Conservation (phyloP, 495 filamentous ascomycete species). For the Talaromyces liani region DNA sequence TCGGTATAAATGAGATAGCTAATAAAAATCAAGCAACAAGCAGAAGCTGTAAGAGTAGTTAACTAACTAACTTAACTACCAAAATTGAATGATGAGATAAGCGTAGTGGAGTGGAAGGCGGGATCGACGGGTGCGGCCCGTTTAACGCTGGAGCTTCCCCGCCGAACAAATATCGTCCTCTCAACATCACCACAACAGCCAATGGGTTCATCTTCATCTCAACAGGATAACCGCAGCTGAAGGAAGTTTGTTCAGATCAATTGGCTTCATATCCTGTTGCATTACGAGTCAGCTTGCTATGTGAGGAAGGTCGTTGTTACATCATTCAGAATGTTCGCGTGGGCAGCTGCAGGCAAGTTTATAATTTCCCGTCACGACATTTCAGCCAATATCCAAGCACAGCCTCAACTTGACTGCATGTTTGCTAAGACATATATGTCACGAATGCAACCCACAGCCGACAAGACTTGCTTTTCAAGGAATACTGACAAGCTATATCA, state of each 20-base stretch:
- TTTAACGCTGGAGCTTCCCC: background rate
- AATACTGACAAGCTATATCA: slow-evolving; percentile 9
- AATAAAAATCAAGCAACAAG: too few relatives aligned
- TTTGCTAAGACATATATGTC: background rate
- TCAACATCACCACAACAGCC: background rate
- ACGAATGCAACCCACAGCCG: background rate
- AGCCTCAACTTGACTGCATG: too few relatives aligned
- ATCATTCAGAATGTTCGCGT: slow-evolving; percentile 7
- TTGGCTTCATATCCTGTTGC: background rate
- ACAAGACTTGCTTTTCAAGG: background rate
- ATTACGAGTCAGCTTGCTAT: background rate
- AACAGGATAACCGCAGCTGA: background rate
- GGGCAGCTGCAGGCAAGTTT: slow-evolving; percentile 4
- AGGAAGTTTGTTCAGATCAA: background rate
- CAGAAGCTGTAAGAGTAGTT: too few relatives aligned
- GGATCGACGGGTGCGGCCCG: background rate
- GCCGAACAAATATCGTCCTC: background rate
- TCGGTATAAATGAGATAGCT: background rate
- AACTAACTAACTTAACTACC: background rate
- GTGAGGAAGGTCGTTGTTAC: background rate
- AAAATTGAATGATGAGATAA: background rate
- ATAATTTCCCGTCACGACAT: background rate
- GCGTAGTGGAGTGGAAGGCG: background rate
- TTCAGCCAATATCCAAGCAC: background rate
- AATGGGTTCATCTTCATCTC: background rate